Conservation (phyloP, 2,329 filamentous ascomycete genomes). For the Cercospora canescens region DNA sequence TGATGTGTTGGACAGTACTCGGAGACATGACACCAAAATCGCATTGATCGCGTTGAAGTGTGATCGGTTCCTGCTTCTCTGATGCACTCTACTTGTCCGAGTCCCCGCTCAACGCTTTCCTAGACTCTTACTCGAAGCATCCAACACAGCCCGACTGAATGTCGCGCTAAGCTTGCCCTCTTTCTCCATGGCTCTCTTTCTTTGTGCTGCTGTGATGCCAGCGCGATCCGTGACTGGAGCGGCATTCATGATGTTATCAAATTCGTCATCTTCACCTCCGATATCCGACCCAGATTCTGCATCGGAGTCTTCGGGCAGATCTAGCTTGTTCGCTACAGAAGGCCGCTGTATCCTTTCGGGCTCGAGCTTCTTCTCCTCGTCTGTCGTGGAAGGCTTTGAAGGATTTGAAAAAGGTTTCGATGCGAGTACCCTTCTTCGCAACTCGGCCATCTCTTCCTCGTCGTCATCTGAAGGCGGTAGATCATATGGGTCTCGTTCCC, state of each 20-base stretch:
- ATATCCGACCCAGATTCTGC: constrained; percentile 73
- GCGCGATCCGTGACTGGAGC: constrained; percentile 85
- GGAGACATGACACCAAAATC: not conserved
- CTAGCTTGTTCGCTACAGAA: constrained; percentile 48
- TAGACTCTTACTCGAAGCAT: constrained; percentile 46
- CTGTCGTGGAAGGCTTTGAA: constrained; percentile 33
- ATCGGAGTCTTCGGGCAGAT: constrained; percentile 56
- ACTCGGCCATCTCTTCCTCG: constrained; percentile 89
- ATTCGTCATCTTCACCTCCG: constrained; percentile 69
- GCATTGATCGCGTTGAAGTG: not conserved
- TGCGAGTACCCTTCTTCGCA: constrained; percentile 83
- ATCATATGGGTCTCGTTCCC: constrained; percentile 67
- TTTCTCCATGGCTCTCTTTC: constrained; percentile 52
- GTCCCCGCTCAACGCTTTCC: not conserved
- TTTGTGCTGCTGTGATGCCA: constrained; percentile 66
- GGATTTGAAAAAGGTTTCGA: constrained; percentile 81
- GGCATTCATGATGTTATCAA: constrained; percentile 91
- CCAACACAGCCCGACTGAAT: constrained; percentile 51
- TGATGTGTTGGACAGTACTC: no score
- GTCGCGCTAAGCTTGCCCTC: constrained; percentile 45
- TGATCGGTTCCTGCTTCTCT: not conserved
- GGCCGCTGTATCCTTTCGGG: constrained; percentile 62
- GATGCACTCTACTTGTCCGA: not conserved
- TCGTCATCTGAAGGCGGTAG: constrained; percentile 77
- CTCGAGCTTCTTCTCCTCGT: constrained; percentile 53